phyloP scores from a whole-genome alignment of 1,139 yeast species.

The Scheffersomyces parashehatae region DNA sequence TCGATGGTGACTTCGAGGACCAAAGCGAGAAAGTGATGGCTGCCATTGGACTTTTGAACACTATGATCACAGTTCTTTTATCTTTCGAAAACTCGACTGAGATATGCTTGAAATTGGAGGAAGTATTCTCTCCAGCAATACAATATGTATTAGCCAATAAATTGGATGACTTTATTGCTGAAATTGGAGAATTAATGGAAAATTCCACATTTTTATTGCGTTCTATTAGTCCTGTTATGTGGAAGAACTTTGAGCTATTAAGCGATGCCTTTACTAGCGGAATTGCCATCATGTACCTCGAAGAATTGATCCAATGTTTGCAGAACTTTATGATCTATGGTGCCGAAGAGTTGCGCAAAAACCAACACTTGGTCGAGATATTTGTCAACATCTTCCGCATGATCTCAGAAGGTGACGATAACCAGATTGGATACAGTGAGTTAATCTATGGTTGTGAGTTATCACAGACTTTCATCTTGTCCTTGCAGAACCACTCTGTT shows the following conservation, averaged over 20 bases:
- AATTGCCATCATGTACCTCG: constrained; percentile 62
- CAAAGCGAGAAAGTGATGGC: constrained; percentile 82
- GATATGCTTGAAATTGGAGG: constrained; percentile 66
- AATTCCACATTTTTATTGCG: constrained; percentile 79
- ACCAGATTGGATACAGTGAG: constrained; percentile 48
- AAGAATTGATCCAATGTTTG: constrained; percentile 74
- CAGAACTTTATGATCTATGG: constrained; percentile 83
- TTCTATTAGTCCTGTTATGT: constrained; percentile 69
- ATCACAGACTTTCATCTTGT: constrained; percentile 55
- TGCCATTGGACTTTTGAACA: constrained; percentile 82
- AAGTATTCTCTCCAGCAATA: constrained; percentile 72
- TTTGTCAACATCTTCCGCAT: constrained; percentile 37
- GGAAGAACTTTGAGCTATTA: constrained; percentile 67
- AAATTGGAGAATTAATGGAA: constrained; percentile 81
- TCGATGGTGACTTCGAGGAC: constrained; percentile 44
- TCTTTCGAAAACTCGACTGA: constrained; percentile 83
- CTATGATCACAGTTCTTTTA: constrained; percentile 82
- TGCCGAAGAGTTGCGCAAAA: constrained; percentile 41
- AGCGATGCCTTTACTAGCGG: constrained; percentile 56
- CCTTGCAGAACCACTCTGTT: constrained; percentile 42
- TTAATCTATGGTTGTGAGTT: constrained; percentile 52
- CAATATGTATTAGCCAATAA: constrained; percentile 62
- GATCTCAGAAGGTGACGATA: constrained; percentile 39
- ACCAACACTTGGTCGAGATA: constrained; percentile 21
- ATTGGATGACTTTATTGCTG: constrained; percentile 79